Percentiles rank a stretch among this genome's conserved stretches.
Evolutionary conservation across 306 rosid genomes (phyloP).

Genomic region (Quercus agrifolia): DNA sequence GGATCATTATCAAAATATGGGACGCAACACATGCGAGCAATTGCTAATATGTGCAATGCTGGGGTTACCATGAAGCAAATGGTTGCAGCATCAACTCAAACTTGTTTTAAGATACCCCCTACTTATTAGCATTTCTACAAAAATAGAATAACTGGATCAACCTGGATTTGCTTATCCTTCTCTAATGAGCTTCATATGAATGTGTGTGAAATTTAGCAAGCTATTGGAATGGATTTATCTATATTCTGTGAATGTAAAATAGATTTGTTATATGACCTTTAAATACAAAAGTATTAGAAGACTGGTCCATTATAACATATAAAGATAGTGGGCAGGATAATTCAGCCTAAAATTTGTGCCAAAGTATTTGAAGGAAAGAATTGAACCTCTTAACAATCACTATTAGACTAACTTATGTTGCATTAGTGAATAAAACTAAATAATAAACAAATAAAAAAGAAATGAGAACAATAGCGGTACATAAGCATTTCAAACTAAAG

Average conservation of each 20-base stretch:
- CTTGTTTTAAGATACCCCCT: slow-evolving; percentile 26
- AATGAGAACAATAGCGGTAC: no score
- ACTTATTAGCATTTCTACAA: neutral
- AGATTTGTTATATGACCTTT: neutral
- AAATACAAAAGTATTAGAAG: no score
- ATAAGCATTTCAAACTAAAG: no score
- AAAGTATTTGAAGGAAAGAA: neutral
- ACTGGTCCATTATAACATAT: neutral
- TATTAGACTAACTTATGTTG: neutral
- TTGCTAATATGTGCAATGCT: slow-evolving; percentile 52
- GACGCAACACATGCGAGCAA: slow-evolving; percentile 35
- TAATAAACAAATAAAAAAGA: no score
- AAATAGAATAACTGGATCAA: neutral
- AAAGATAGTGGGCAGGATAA: neutral
- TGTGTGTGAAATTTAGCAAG: neutral
- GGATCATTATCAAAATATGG: slow-evolving; percentile 39
- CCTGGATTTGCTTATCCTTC: no score
- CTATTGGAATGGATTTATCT: neutral
- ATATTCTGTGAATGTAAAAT: neutral
- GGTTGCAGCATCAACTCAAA: slow-evolving; percentile 29
- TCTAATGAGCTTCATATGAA: neutral
- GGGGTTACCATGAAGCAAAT: slow-evolving; percentile 25
- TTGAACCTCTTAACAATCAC: neutral
- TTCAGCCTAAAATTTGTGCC: neutral
- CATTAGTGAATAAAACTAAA: neutral